Conservation (phyloP, 352 stramenopile species). For the Thalassiosira hispida region DNA sequence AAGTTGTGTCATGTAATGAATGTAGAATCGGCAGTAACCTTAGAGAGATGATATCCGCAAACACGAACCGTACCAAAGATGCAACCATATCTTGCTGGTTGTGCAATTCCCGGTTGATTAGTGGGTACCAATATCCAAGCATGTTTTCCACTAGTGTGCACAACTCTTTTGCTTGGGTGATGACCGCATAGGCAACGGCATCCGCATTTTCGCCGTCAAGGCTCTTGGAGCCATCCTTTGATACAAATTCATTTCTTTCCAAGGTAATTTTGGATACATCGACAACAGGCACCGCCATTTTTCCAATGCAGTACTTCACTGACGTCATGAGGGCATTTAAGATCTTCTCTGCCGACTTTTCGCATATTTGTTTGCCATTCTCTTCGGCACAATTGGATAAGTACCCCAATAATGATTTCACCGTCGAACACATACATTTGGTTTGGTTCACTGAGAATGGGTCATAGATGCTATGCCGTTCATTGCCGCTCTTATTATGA, state of each 20-base stretch:
- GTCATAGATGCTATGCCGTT: slow-evolving; percentile 44
- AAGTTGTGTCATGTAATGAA: slow-evolving; percentile 37
- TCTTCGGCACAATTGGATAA: slow-evolving; percentile 16
- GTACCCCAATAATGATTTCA: slow-evolving; percentile 33
- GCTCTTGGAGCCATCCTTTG: slow-evolving; percentile 23
- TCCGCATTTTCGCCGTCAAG: slow-evolving; percentile 38
- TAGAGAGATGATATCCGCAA: slow-evolving; percentile 56
- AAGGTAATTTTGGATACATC: slow-evolving; percentile 38
- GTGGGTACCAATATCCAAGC: slow-evolving; percentile 55
- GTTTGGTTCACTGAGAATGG: slow-evolving; percentile 40
- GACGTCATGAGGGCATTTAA: slow-evolving; percentile 31
- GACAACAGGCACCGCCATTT: slow-evolving; percentile 56
- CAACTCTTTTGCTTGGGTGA: slow-evolving; percentile 51
- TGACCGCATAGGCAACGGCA: slow-evolving; percentile 49
- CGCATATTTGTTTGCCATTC: background rate
- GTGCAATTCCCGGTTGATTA: slow-evolving; percentile 26
- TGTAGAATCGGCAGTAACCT: slow-evolving; percentile 67
- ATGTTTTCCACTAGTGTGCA: slow-evolving; percentile 61
- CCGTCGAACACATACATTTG: slow-evolving; percentile 33
- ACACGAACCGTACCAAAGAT: slow-evolving; percentile 36
- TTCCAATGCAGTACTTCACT: slow-evolving; percentile 44
- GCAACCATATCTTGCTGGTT: slow-evolving; percentile 5
- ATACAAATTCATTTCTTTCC: slow-evolving; percentile 8
- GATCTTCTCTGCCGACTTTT: slow-evolving; percentile 21
- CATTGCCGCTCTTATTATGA: background rate